A percentile compares a stretch with the other conserved stretches of the same genome.
phyloP scores from a whole-genome alignment of 768 basidiomycete species.

The Tulasnella sp. region DNA sequence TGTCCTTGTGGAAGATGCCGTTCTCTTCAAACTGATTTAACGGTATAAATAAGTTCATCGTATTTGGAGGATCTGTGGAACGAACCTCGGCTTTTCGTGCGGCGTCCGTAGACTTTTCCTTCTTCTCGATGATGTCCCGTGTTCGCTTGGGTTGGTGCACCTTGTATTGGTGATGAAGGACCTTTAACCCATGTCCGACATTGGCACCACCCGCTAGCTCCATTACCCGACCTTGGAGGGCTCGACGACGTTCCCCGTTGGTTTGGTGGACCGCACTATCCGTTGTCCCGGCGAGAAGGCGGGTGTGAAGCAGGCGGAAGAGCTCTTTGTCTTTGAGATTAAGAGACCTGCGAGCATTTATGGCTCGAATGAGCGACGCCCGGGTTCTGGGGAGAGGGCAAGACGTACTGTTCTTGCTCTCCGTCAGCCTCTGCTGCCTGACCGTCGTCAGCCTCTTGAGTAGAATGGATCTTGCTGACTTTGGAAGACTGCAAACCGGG shows the following conservation, averaged over 20 bases:
- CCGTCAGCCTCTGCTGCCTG: constrained; percentile 27
- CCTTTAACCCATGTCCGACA: constrained; percentile 65
- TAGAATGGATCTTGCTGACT: constrained; percentile 49
- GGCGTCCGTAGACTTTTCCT: constrained; percentile 48
- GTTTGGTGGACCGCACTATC: constrained; percentile 53
- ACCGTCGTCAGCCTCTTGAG: constrained; percentile 17
- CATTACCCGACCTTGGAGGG: constrained; percentile 66
- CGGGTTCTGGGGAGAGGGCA: background rate
- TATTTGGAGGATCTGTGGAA: constrained; percentile 5
- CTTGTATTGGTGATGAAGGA: constrained; percentile 52
- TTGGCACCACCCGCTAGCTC: constrained; percentile 62
- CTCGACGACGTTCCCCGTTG: constrained; percentile 62
- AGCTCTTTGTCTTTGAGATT: constrained; percentile 68
- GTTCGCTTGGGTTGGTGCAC: constrained; percentile 65
- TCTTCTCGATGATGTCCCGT: constrained; percentile 58
- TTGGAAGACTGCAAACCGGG: constrained; percentile 59
- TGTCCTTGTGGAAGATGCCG: constrained; percentile 74
- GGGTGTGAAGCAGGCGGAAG: constrained; percentile 72
- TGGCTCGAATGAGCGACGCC: background rate
- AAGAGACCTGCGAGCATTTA: constrained; percentile 48
- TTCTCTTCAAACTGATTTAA: constrained; percentile 61
- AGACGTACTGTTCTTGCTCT: constrained; percentile 30
- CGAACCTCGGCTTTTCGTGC: constrained; percentile 61
- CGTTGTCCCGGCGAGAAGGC: constrained; percentile 65
- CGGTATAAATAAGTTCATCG: background rate